A percentile compares a stretch with the other conserved stretches of the same genome.
phyloP scores from a whole-genome alignment of 2,329 filamentous ascomycete genomes.

The Tolypocladium nubicola region DNA sequence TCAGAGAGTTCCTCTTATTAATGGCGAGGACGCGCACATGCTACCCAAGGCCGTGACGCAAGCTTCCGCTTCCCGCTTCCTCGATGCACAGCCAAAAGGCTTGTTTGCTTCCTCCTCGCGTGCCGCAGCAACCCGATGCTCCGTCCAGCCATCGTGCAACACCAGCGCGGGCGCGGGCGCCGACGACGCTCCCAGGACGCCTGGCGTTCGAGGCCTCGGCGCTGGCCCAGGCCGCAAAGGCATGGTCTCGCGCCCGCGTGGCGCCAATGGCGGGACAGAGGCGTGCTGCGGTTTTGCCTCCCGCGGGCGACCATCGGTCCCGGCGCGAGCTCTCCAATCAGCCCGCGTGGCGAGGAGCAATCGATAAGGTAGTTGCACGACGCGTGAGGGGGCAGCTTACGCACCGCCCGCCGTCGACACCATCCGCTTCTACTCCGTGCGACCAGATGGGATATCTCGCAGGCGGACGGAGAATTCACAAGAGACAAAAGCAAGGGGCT shows the following conservation, averaged over 20 bases:
- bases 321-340: not conserved
- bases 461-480: not conserved
- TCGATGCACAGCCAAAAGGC: not conserved
- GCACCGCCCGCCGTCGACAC: not conserved
- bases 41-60: not conserved
- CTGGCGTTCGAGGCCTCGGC: not conserved
- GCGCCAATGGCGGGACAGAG: not conserved
- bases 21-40: not conserved
- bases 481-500: not conserved
- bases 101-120: not conserved
- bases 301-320: not conserved
- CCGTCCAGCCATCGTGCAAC: not conserved
- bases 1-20: not conserved
- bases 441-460: not conserved
- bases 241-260: not conserved
- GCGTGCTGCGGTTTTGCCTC: not conserved
- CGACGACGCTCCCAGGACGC: not conserved
- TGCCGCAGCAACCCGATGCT: not conserved
- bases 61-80: not conserved
- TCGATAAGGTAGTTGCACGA: not conserved
- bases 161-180: not conserved
- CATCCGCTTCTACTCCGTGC: not conserved
- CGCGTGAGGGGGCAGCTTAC: not conserved
- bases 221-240: not conserved
- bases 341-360: not conserved